Base-by-base conservation (phyloP, 345 rosid species). In the Citrus sp. region DNA sequence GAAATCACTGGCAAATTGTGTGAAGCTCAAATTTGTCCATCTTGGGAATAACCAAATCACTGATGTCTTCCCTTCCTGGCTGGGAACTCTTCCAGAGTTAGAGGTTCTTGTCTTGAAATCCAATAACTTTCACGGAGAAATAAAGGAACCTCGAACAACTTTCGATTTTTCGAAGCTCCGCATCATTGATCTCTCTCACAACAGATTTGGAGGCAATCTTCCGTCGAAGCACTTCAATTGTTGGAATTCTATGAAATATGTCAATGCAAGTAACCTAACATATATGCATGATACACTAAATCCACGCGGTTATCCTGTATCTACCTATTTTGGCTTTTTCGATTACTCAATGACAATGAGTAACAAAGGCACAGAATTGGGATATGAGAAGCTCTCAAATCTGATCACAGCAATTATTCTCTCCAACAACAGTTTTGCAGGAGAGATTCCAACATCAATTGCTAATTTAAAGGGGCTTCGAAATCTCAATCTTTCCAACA, bases 231-330 rank as follows among this genome's bases (percentile, higher is more conserved):
- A 75, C 40, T 82, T 85, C 40, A 7, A 42, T 0, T 9, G 51
- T 58, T 80, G 80, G 84, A 75, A 59, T 58, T 78, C 82, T 60
- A 80, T 78, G 80, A 72, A 67, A 85, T 9, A 58, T 63, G 14
- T 34, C 27, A 51, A 67, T 22, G 40, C 34, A 1, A 58, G 24
- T 30, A 2, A 12, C 0, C n/a, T 16, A 22, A 10, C 18, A 37
- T 34, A 56, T 22, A 19, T 56, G 61, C 25, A 22, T 18, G 61
- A 4, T 18, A 55, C 0, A 4, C 12, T 56, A 22, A 2, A 0
- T 0, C 61, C 59, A 55, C 7, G 6, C 0, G 0, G 2, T 51
- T 14, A 51, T 18, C 56, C 21, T 25, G 25, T n/a, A n/a, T n/a
- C n/a, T n/a, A n/a, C n/a, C n/a, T n/a, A n/a, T n/a, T n/a, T n/a